Evolutionary conservation across 2,329 filamentous ascomycete genomes (phyloP), one percentile per base, ranked within the genome.

Genomic region (Clarireedia sp.): DNA sequence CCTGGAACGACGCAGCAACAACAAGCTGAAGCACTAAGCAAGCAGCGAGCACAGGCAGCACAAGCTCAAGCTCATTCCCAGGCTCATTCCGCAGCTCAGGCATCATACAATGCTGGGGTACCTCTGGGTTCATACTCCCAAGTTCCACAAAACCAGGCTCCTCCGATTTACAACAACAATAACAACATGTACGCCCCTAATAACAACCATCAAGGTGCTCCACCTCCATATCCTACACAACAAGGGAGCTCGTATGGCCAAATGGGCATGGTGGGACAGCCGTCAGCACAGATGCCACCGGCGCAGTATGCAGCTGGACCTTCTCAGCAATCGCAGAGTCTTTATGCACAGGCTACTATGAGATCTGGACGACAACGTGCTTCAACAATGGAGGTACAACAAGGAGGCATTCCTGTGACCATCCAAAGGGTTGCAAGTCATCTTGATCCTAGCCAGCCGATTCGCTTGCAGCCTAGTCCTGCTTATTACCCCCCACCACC

Each of bases 361-460:
- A 81, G 90, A 62, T 85, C 85, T 46, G 86, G 86, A 45, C 83
- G 94, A 53, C 92, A 96, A 72, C 84, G 94, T 59, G 91, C 94
- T 41, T 94, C 91, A 45, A 99, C 94, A 3, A 95, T 97, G 87
- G 94, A 97, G 67, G 89, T 94, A 68, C 89, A 95, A 66, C 87
- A 91, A 67, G 91, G 87, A 60, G 92, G 92, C 2, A 96, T 99
- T 57, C 94, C 94, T 5, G 86, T 89, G 14, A 86, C 91, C 3
- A 89, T 99, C 57, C 94, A 99, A 72, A 81, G 94, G 64, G 94
- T 99, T 21, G 94, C 94, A 43, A 96, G 90, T 69, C 92, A 97
- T 71, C 80, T 99, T 45, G 94, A 99, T 67, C 94, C 94, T 1
- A 97, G 84, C 64, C 89, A 91, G 58, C 94, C 94, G 0, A 97